Percentiles rank a stretch among this genome's conserved stretches.
These are phyloP conservation scores for Zygoascus flipseniorum DNA, from an alignment of 805 yeast species.

Conservation along the genomic window DNA sequence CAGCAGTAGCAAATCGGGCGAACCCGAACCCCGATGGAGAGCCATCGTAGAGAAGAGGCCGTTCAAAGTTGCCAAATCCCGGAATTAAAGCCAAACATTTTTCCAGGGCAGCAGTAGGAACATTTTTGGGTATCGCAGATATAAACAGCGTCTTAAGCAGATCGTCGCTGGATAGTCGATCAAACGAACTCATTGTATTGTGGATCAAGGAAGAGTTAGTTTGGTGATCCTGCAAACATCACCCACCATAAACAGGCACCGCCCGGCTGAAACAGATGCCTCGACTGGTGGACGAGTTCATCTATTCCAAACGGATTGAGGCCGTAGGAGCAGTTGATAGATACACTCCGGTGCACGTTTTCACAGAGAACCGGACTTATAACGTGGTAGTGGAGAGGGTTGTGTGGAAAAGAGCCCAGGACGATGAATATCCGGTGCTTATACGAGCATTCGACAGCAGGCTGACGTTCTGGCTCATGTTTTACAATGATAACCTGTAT, in stretches of 20 bases:
- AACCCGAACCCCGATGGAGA: slow-evolving; percentile 13
- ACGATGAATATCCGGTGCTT: not conserved
- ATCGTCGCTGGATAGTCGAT: slow-evolving; percentile 11
- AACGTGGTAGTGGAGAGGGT: not conserved
- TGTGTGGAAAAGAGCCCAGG: not conserved
- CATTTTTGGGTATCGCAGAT: slow-evolving; percentile 11
- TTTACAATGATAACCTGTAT: not conserved
- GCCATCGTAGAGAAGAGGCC: slow-evolving; percentile 10
- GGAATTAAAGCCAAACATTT: slow-evolving; percentile 12
- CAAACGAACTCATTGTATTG: not conserved
- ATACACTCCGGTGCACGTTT: not conserved
- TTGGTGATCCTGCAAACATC: not conserved
- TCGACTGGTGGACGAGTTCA: not conserved
- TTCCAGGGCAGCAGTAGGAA: slow-evolving; percentile 10
- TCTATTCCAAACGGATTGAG: not conserved
- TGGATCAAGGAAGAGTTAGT: not conserved
- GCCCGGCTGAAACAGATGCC: not conserved
- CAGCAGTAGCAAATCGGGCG: slow-evolving; percentile 12
- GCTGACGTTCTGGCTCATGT: not conserved
- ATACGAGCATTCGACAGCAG: not conserved
- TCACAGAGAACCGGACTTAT: not conserved
- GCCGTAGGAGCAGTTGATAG: not conserved
- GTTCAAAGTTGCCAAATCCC: slow-evolving; percentile 11
- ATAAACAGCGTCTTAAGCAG: slow-evolving; percentile 16
- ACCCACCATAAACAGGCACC: not conserved